Base-by-base conservation (phyloP, 2,329 filamentous ascomycete genomes). In the Hypoxylon sp. region DNA sequence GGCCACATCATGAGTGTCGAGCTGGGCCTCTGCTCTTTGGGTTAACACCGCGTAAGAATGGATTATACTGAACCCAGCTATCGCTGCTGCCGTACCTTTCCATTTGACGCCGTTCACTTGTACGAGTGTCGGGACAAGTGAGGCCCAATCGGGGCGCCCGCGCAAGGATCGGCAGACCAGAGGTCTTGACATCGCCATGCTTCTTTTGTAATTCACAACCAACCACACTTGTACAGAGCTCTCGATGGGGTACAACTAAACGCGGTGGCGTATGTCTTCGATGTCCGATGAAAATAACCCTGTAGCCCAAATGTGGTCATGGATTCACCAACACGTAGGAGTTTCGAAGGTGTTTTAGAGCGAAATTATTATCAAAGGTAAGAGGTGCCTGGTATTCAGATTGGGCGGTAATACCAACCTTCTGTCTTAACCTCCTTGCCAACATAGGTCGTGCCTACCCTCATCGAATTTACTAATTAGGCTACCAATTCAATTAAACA, bases 1-100 rank as follows among this genome's bases (percentile, higher is more conserved):
- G 13, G 79, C 79, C 28, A 85, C 68, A 64, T 86, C 84, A 64
- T 85, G 80, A 1, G 76, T 78, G 15, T 74, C 69, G 2, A 85
- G 72, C 15, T 70, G 73, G 3, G 71, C 68, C 70, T 84, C 83
- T 85, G 48, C 7, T 41, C 60, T 71, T 75, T 74, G 67, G 72
- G 19, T 66, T 69, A 66, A 62, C 32, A 37, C 44, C 28, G n/a
- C n/a, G 19, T 5, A 17, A 6, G 19, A 20, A 24, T 54, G n/a
- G 20, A 44, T 46, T 26, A 51, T n/a, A 24, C 8, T 20, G 19
- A 4, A 54, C 11, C 4, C 7, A 11, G 39, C 20, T 17, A 22
- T 41, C 17, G 41, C 17, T 17, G 24, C 47, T 10, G 22, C n/a
- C 34, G 15, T 71, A 75, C 74, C 74, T 71, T 71, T 75, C 73